These are phyloP conservation scores for Talaromyces borbonicus DNA, from an alignment of 495 filamentous ascomycete genomes.

Conservation along the genomic window DNA sequence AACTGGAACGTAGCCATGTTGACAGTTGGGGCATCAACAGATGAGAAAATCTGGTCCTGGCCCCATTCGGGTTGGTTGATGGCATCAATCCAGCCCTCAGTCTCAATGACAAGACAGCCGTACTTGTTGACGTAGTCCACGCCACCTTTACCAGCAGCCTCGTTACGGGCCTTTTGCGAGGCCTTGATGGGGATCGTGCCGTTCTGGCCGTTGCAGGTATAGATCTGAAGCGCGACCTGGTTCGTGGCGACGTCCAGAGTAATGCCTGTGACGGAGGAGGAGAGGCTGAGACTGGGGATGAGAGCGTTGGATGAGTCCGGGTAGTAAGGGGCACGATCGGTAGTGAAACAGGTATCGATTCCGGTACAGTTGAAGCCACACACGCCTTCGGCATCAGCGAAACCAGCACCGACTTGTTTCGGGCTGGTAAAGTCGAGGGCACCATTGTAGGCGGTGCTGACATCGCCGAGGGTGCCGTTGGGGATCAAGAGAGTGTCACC, in stretches of 20 bases:
- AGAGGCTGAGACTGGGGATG: conserved; percentile 50
- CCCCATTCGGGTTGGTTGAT: conserved; percentile 78
- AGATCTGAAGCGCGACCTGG: conserved; percentile 71
- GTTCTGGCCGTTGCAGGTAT: conserved; percentile 63
- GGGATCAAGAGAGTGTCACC: conserved; percentile 71
- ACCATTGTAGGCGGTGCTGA: conserved; percentile 46
- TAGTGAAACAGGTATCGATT: conserved; percentile 65
- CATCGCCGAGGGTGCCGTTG: conserved; percentile 58
- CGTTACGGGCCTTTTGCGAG: conserved; percentile 41
- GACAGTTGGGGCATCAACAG: conserved; percentile 50
- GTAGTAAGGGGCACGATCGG: conserved; percentile 55
- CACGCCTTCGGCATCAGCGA: conserved; percentile 47
- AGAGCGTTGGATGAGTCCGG: conserved; percentile 46
- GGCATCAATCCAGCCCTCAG: conserved; percentile 62
- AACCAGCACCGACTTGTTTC: conserved; percentile 64
- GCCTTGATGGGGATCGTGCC: conserved; percentile 46
- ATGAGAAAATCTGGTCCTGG: conserved; percentile 52
- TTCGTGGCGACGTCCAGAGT: conserved; percentile 62
- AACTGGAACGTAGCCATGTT: conserved; percentile 60
- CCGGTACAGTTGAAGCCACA: conserved; percentile 69
- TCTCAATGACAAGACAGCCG: conserved; percentile 61
- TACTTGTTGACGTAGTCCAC: conserved; percentile 44
- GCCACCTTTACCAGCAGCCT: conserved; percentile 29
- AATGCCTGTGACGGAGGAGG: conserved; percentile 54
- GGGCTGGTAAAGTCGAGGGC: conserved; percentile 70